Base-by-base conservation (phyloP, 2,329 filamentous ascomycete genomes). In the Pseudomassariella vexata region DNA sequence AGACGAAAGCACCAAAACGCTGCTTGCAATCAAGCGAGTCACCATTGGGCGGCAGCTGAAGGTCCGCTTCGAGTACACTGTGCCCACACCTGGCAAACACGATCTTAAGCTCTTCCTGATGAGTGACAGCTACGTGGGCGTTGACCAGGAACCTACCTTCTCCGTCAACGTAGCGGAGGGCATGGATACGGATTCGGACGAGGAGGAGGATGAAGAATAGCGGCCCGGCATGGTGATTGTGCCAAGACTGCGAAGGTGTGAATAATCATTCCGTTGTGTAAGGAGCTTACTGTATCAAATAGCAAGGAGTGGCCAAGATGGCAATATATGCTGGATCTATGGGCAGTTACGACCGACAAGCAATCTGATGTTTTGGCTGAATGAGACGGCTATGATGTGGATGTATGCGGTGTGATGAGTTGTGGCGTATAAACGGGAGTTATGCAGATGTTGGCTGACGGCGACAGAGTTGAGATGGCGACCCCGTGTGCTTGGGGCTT, bases 61-160 rank as follows among this genome's bases (percentile, higher is more conserved):
- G 50, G 74, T 88, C 36, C 79, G 78, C 52, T 66, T 98, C 42
- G 89, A 96, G 62, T 94, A 89, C 57, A 86, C 87, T 17, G 83
- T 96, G 32, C 87, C 86, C 16, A 79, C 76, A 40, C 73, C 86
- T 17, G 92, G 92, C 30, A 76, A 87, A 53, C 86, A 95, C 58
- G 79, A 89, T 38, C 62, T 98, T 52, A 95, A 90, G 58, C 67
- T 96, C 42, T 95, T 86, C 63, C 67, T 98, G 55, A 95, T 98
- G 83, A 92, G 89, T 56, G 92, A 98, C 63, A 90, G 85, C 58
- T 98, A 98, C 58, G 76, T 95, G 21, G 92, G 92, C 17, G 88
- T 98, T 32, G 94, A 98, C 63, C 92, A 98, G 63, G 94, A 94
- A 53, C 86, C 89, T 34, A 78, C 79, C 5, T 96, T 98, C 57